Evolutionary conservation across 805 yeast species (phyloP).

Genomic region (Pichia sporocuriosa): DNA sequence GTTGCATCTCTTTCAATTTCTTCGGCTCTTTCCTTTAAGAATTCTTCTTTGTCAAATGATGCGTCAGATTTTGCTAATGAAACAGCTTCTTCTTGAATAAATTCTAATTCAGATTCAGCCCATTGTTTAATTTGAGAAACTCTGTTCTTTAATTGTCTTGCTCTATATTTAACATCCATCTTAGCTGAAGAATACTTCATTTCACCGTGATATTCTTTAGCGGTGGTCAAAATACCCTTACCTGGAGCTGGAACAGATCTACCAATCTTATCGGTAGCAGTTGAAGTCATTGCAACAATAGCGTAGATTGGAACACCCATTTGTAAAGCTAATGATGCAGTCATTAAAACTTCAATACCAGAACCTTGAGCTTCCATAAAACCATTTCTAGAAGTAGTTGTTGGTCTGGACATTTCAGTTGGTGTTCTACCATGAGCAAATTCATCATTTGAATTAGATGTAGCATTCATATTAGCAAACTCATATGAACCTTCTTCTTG

Average conservation of each 20-base stretch:
- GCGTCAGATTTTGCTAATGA: constrained; percentile 39
- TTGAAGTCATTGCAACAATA: constrained; percentile 86
- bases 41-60: constrained; percentile 45
- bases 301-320: constrained; percentile 99
- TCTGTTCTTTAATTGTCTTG: constrained; percentile 81
- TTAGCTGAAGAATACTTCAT: constrained; percentile 73
- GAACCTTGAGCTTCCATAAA: constrained; percentile 99
- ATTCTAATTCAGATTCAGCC: constrained; percentile 75
- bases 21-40: constrained; percentile 76
- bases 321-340: constrained; percentile 84
- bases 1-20: constrained; percentile 80
- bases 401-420: constrained; percentile 96
- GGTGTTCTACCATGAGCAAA: constrained; percentile 96
- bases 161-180: constrained; percentile 87
- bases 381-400: constrained; percentile 93
- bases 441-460: constrained; percentile 84
- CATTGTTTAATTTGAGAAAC: constrained; percentile 70
- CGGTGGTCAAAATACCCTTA: constrained; percentile 97
- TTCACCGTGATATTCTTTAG: constrained; percentile 83
- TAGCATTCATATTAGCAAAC: constrained; percentile 98
- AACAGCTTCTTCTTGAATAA: constrained; percentile 64
- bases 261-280: constrained; percentile 98
- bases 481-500: constrained; percentile 98
- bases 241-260: constrained; percentile 99
- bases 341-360: constrained; percentile 95